These are phyloP conservation scores for Begonia masoniana DNA, from an alignment of 306 rosid species.

Conservation along the genomic window DNA sequence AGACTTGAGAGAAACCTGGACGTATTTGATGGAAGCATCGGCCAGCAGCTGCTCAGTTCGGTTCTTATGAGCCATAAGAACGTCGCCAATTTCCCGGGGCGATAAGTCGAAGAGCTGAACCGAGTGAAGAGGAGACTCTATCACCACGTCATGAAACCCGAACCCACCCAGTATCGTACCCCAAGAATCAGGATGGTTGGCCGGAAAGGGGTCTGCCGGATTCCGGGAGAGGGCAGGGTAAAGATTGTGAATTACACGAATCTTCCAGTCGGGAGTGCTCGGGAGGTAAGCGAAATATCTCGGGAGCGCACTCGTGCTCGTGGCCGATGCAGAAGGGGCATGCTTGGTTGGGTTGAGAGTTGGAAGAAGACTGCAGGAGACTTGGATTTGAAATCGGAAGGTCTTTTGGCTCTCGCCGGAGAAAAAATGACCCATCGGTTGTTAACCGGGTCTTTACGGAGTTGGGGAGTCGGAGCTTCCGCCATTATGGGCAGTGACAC, in stretches of 20 bases:
- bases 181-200: neutral
- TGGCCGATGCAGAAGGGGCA: constrained; percentile 82
- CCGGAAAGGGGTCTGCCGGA: constrained; percentile 1
- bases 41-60: constrained; percentile 33
- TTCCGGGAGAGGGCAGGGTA: constrained; percentile 56
- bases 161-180: constrained; percentile 32
- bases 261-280: constrained; percentile 36
- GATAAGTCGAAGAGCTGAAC: constrained; percentile 39
- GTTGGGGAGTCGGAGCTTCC: constrained; percentile 20
- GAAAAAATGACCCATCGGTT: constrained; percentile 76
- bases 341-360: constrained; percentile 13
- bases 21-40: constrained; percentile 37
- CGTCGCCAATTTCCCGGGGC: constrained; percentile 21
- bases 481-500: too few relatives aligned
- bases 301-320: constrained; percentile 75
- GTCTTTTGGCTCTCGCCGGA: constrained; percentile 59
- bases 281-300: constrained; percentile 61
- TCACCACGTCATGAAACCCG: constrained; percentile 68
- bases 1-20: constrained; percentile 32
- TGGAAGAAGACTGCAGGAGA: constrained; percentile 21
- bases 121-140: constrained; percentile 61
- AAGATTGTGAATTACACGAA: constrained; percentile 71
- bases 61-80: constrained; percentile 26
- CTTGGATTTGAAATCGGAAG: constrained; percentile 70
- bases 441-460: constrained; percentile 41